Evolutionary conservation across 2,329 filamentous ascomycete species (phyloP).

Genomic region (Colletotrichum tofieldiae): DNA sequence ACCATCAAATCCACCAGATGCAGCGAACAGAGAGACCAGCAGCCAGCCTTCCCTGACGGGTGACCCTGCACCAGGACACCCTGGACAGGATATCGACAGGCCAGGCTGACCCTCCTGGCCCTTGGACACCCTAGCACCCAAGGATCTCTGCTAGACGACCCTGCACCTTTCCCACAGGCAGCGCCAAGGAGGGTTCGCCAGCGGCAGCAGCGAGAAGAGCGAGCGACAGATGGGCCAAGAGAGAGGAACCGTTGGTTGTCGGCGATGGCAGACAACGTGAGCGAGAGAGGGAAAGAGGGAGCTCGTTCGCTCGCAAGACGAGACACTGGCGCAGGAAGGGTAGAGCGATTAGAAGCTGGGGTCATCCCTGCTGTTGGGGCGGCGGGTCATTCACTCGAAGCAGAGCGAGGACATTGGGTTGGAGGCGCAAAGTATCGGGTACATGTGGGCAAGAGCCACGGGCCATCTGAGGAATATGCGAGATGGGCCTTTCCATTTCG

Average conservation of each 20-base stretch:
- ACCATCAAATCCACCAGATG: constrained; percentile 30
- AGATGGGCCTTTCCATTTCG: constrained; percentile 33
- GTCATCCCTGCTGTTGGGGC: constrained; percentile 27
- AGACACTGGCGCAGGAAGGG: constrained; percentile 5
- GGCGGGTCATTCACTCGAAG: constrained; percentile 32
- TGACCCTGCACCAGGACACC: constrained; percentile 36
- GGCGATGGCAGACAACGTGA: background rate
- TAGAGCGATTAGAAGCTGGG: constrained; percentile 21
- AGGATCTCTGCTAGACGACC: constrained; percentile 14
- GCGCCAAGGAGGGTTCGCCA: constrained; percentile 34
- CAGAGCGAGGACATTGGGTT: constrained; percentile 16
- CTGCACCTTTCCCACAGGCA: constrained; percentile 19
- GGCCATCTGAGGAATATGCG: constrained; percentile 27
- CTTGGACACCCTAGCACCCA: constrained; percentile 15
- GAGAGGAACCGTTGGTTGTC: constrained; percentile 9
- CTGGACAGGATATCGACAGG: constrained; percentile 9
- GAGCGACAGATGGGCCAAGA: background rate
- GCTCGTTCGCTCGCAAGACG: background rate
- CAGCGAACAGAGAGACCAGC: constrained; percentile 33
- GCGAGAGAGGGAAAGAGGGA: background rate
- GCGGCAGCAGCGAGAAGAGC: constrained; percentile 31
- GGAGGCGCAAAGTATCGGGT: constrained; percentile 25
- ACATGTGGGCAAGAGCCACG: constrained; percentile 15
- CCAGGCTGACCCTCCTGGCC: constrained; percentile 22
- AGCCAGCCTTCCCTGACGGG: constrained; percentile 40